These are phyloP conservation scores for Globisporangium middletonii DNA, from an alignment of 352 stramenopile genomes.

Conservation along the genomic window DNA sequence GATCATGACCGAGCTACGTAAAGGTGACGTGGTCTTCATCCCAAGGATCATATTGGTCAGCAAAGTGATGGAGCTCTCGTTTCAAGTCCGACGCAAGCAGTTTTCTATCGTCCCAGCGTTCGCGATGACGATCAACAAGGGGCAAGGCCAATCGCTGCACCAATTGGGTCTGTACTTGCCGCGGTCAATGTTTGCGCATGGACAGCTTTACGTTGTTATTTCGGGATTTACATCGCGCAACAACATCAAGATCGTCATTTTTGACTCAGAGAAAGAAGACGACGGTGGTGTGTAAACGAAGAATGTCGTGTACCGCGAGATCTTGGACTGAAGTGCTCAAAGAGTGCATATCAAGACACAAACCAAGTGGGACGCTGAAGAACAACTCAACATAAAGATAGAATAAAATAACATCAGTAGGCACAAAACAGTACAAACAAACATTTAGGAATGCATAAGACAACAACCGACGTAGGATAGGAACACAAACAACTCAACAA, in stretches of 20 bases:
- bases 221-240: no score
- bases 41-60: background rate
- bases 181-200: slow-evolving; percentile 12
- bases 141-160: slow-evolving; percentile 7
- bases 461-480: background rate
- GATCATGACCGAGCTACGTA: background rate
- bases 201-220: slow-evolving; percentile 13
- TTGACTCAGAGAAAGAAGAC: no score
- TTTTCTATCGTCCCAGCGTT: slow-evolving; percentile 12
- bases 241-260: no score
- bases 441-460: background rate
- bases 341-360: background rate
- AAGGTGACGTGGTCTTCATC: background rate
- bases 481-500: no score
- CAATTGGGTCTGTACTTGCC: slow-evolving; percentile 15
- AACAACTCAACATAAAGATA: no score
- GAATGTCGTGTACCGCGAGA: no score
- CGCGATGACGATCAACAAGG: slow-evolving; percentile 16
- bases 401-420: no score
- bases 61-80: background rate
- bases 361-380: background rate
- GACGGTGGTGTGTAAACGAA: no score
- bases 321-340: background rate
- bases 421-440: background rate
- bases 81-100: slow-evolving; percentile 1